Conservation (phyloP, 495 filamentous ascomycete genomes). For the Hypomontagnella submonticulosa region DNA sequence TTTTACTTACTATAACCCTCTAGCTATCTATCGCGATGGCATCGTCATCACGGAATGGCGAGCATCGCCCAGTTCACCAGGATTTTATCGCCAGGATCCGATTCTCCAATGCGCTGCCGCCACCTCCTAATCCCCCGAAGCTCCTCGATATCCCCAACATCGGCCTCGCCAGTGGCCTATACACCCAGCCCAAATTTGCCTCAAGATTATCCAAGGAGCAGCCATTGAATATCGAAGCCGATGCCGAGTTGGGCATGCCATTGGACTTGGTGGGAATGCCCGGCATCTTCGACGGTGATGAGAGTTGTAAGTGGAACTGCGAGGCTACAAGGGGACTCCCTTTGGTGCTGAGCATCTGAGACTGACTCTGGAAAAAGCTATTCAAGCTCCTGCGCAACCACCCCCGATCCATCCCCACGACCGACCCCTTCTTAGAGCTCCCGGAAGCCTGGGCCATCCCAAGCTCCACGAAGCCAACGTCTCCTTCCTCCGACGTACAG, state of each 20-base stretch:
- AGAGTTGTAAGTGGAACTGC: conserved; percentile 76
- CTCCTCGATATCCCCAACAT: conserved; percentile 95
- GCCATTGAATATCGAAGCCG: conserved; percentile 94
- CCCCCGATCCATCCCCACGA: conserved; percentile 83
- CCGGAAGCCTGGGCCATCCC: conserved; percentile 84
- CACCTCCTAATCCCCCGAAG: conserved; percentile 92
- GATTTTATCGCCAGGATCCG: conserved; percentile 96
- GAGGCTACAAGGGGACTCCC: conserved; percentile 1
- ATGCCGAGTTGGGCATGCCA: conserved; percentile 97
- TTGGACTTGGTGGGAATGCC: conserved; percentile 95
- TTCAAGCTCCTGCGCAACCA: conserved; percentile 76
- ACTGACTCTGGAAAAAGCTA: conserved; percentile 66
- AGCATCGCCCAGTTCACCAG: conserved; percentile 79
- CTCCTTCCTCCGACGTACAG: conserved; percentile 94
- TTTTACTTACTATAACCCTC: conserved; percentile 26
- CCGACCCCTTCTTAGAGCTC: conserved; percentile 79
- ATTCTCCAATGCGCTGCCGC: conserved; percentile 93
- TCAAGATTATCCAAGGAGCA: conserved; percentile 89
- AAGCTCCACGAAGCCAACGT: conserved; percentile 71
- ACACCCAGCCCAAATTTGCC: conserved; percentile 87
- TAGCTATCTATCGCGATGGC: conserved; percentile 49
- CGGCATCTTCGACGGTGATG: conserved; percentile 92
- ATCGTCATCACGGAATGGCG: conserved; percentile 58
- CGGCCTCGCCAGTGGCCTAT: conserved; percentile 81
- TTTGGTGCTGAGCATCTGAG: conserved; percentile 1